These are phyloP conservation scores for Phaffomyces antillensis DNA, from an alignment of 805 yeast genomes.

Conservation along the genomic window DNA sequence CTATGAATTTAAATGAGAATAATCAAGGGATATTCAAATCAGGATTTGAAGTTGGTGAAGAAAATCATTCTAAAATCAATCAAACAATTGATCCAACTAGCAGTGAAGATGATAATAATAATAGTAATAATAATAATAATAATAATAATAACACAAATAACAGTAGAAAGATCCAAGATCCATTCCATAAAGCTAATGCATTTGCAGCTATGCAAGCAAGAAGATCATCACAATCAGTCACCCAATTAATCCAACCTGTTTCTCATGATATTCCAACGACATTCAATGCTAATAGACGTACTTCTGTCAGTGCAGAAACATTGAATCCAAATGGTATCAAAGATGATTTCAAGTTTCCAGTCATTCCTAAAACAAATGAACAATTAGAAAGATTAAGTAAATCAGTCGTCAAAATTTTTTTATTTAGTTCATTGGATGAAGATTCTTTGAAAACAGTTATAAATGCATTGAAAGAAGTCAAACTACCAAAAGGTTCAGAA, in stretches of 20 bases:
- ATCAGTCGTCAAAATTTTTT: constrained; percentile 72
- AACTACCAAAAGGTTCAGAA: constrained; percentile 48
- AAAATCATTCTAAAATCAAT: constrained; percentile 9
- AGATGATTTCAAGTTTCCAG: constrained; percentile 67
- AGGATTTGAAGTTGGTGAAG: constrained; percentile 21
- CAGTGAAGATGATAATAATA: neutral
- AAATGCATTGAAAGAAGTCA: constrained; percentile 74
- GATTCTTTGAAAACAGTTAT: constrained; percentile 73
- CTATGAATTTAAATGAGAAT: constrained; percentile 12
- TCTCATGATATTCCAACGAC: constrained; percentile 41
- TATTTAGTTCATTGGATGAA: constrained; percentile 77
- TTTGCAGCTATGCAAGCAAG: constrained; percentile 7
- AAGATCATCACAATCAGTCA: constrained; percentile 12
- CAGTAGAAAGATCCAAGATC: neutral
- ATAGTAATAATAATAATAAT: neutral
- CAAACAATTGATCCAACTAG: constrained; percentile 18
- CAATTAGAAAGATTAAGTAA: constrained; percentile 64
- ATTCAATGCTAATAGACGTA: constrained; percentile 77
- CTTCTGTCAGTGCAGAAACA: constrained; percentile 87
- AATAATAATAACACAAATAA: neutral
- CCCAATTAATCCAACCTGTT: constrained; percentile 10
- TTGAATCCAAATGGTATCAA: constrained; percentile 65
- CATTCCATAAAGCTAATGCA: constrained; percentile 5
- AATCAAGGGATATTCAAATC: constrained; percentile 14
- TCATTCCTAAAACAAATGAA: constrained; percentile 50